Base-by-base conservation (phyloP, 2,329 filamentous ascomycete species). In the Stagonosporopsis cucurbitacearum region DNA sequence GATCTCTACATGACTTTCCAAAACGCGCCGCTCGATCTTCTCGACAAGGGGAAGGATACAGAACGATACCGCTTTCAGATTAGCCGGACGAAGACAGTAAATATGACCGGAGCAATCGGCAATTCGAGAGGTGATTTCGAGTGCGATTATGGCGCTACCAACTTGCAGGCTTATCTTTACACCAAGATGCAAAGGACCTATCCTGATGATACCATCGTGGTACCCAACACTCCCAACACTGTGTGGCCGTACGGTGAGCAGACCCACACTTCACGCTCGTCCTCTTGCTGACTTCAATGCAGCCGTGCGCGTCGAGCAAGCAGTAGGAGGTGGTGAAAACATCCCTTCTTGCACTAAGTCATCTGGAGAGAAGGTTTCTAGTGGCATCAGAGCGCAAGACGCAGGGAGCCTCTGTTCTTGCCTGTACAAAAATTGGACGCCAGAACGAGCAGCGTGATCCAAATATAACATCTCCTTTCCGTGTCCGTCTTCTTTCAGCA, bases 1-100 rank as follows among this genome's bases (percentile, higher is more conserved):
- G 85, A 86, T 61, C 84, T 88, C 62, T 78, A 79, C 26, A 81
- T 86, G 4, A 74, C 77, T 3, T 88, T 90, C 74, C 65, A 75
- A 40, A 81, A 86, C 64, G 67, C 79, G 33, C 72, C 79, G 1
- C 72, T 89, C 36, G 76, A 76, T 0, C 73, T 86, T 37, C 54
- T 82, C 23, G 81, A 85, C 54, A 64, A 70, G 6, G 79, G 80
- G 28, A 73, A 78, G 22, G 67, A 76, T 28, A 78, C 79, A 8
- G 85, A 89, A 66, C 81, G 84, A 7, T 84, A 87, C 54, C 77
- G 77, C 8, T 89, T 90, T 72, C 79, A 79, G 35, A 80, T 86
- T 37, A 73, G 73, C 0, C 78, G 82, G 58, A 73, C 81, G 23
- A 86, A 85, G 65, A 77, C 76, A 0, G 82, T 87, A 15, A 78